phyloP scores from a whole-genome alignment of 148 eudicot species.

The Agrostemma githago region DNA sequence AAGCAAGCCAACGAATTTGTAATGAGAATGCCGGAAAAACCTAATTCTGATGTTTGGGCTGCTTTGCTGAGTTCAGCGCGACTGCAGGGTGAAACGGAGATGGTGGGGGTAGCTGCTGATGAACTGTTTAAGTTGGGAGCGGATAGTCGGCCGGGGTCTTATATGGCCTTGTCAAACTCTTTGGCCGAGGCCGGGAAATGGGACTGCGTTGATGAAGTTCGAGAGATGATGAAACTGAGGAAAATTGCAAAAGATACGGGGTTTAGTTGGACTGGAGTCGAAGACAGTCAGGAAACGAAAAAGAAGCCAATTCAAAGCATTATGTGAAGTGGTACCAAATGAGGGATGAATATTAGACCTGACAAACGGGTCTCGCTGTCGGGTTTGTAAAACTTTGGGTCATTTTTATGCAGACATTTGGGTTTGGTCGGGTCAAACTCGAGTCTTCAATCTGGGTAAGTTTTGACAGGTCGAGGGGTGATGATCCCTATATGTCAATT shows the following conservation, averaged over 20 bases:
- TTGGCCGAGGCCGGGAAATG: constrained; percentile 82
- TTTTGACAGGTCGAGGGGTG: no score
- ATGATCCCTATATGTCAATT: no score
- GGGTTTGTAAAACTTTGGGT: no score
- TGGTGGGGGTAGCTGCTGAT: constrained; percentile 63
- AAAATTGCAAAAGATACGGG: constrained; percentile 67
- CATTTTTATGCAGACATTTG: no score
- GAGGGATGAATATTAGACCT: not conserved
- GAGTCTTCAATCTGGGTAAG: no score
- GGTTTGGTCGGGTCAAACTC: no score
- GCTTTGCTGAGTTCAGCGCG: constrained; percentile 75
- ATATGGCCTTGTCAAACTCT: constrained; percentile 69
- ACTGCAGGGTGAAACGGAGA: constrained; percentile 70
- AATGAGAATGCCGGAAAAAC: constrained; percentile 65
- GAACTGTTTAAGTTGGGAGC: constrained; percentile 55
- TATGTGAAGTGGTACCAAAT: not conserved
- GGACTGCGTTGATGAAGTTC: constrained; percentile 66
- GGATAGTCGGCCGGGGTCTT: constrained; percentile 70
- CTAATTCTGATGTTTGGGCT: constrained; percentile 90
- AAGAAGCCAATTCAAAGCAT: not conserved
- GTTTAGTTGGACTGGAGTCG: constrained; percentile 70
- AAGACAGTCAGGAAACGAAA: constrained; percentile 27
- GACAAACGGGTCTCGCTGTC: no score
- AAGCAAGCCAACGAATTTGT: constrained; percentile 61
- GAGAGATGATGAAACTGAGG: constrained; percentile 80